These are phyloP conservation scores for Solanum acaule DNA, from an alignment of 257 asterid species.

Conservation along the genomic window DNA sequence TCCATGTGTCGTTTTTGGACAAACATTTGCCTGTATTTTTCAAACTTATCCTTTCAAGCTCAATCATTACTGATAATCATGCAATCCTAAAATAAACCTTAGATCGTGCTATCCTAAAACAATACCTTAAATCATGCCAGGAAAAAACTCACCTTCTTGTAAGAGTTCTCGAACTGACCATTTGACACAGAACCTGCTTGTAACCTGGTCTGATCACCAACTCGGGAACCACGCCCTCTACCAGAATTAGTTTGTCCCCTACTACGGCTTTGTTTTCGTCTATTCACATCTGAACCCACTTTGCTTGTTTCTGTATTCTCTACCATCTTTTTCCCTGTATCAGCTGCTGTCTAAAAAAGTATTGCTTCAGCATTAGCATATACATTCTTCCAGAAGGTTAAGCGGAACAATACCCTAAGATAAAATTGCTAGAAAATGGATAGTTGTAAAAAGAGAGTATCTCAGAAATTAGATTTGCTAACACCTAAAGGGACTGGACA, in stretches of 20 bases:
- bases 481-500: neutral
- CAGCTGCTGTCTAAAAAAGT: constrained; percentile 34
- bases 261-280: constrained; percentile 68
- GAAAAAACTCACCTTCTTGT: constrained; percentile 39
- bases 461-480: neutral
- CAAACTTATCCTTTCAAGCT: neutral
- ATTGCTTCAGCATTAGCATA: constrained; percentile 20
- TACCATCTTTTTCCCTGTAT: constrained; percentile 32
- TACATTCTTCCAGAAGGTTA: neutral
- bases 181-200: constrained; percentile 39
- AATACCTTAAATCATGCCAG: neutral
- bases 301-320: constrained; percentile 43
- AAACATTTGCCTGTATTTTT: neutral
- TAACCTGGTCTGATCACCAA: constrained; percentile 44
- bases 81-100: neutral
- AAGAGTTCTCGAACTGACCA: constrained; percentile 52
- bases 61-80: neutral
- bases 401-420: neutral
- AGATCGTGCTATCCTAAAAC: neutral
- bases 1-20: neutral
- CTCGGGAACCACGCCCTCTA: constrained; percentile 78
- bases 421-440: neutral
- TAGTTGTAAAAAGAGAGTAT: neutral
- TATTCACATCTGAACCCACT: constrained; percentile 43
- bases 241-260: constrained; percentile 59